phyloP scores from a whole-genome alignment of 2,329 filamentous ascomycete genomes.

The Helicocarpus griseus region DNA sequence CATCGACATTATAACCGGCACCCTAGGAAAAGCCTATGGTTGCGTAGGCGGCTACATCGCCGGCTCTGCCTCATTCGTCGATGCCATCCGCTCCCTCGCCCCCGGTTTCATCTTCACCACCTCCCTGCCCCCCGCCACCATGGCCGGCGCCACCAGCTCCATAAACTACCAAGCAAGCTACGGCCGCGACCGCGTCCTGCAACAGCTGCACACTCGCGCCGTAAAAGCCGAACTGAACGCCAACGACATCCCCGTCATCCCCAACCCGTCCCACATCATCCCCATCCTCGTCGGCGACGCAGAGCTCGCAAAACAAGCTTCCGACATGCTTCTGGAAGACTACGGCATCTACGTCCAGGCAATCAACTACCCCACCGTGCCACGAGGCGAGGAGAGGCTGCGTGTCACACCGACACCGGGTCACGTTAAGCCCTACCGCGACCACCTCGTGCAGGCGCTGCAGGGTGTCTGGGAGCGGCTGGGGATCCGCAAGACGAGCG shows the following conservation, averaged over 20 bases:
- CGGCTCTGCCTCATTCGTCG: constrained; percentile 74
- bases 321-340: constrained; percentile 80
- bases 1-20: constrained; percentile 95
- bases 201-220: constrained; percentile 91
- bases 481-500: constrained; percentile 80
- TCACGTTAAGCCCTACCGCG: constrained; percentile 73
- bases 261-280: constrained; percentile 94
- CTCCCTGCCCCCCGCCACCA: constrained; percentile 86
- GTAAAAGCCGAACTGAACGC: constrained; percentile 76
- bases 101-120: constrained; percentile 99
- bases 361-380: constrained; percentile 98
- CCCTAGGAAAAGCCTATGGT: constrained; percentile 93
- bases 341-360: constrained; percentile 95
- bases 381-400: constrained; percentile 92
- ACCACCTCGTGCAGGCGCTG: constrained; percentile 73
- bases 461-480: constrained; percentile 84
- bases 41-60: constrained; percentile 98
- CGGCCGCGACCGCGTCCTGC: constrained; percentile 76
- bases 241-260: constrained; percentile 88
- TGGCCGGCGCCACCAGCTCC: constrained; percentile 84
- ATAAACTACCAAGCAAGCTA: constrained; percentile 90
- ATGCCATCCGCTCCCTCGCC: constrained; percentile 86
- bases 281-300: constrained; percentile 91
- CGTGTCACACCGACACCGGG: constrained; percentile 94
- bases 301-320: constrained; percentile 82